phyloP scores from a whole-genome alignment of 2,329 filamentous ascomycete genomes.

The Botrytis galanthina region DNA sequence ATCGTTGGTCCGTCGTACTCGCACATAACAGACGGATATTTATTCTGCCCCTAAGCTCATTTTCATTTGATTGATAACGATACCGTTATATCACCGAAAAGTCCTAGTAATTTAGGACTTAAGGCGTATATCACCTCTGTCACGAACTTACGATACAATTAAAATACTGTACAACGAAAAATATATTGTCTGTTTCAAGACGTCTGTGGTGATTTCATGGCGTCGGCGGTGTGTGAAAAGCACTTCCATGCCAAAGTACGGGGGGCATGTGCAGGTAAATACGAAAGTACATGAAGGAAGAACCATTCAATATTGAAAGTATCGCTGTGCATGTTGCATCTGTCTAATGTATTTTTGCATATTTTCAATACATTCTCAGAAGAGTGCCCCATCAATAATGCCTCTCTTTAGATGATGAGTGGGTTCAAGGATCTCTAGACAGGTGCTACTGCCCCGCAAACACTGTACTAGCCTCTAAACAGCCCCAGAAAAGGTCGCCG shows the following conservation, averaged over 20 bases:
- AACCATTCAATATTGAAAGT: background rate
- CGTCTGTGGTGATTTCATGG: background rate
- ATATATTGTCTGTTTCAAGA: background rate
- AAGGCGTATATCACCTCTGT: background rate
- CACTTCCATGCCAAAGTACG: background rate
- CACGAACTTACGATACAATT: background rate
- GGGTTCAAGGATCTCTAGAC: background rate
- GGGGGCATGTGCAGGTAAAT: background rate
- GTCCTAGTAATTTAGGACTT: background rate
- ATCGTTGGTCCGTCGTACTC: background rate
- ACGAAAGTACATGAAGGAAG: background rate
- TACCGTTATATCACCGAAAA: conserved; percentile 12
- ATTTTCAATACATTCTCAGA: background rate
- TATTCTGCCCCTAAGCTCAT: background rate
- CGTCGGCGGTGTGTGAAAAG: background rate
- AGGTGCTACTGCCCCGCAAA: conserved; percentile 15
- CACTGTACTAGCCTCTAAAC: conserved; percentile 1
- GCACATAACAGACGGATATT: background rate
- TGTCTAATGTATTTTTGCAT: background rate
- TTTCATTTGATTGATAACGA: conserved; percentile 11
- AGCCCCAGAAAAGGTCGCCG: background rate
- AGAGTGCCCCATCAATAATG: background rate
- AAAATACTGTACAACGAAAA: background rate
- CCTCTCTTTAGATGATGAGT: conserved; percentile 13
- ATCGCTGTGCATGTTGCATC: background rate